Conservation (phyloP, 2,329 filamentous ascomycete genomes). For the Penicillium occitanis region DNA sequence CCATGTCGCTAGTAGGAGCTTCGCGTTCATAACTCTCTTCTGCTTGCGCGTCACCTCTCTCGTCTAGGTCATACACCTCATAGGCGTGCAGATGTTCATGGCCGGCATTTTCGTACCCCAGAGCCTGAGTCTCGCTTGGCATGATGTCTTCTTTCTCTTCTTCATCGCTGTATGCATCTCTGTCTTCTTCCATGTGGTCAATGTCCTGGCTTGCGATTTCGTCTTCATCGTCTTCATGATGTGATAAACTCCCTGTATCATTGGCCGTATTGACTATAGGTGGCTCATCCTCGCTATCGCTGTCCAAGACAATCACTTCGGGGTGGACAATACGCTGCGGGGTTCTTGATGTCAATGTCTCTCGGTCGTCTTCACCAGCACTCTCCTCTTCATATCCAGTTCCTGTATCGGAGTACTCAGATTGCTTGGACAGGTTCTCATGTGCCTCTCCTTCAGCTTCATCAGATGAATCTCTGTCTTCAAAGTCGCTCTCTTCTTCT, state of each 20-base stretch:
- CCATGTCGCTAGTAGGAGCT: not conserved
- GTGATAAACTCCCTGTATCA: not conserved
- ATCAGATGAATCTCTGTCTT: slow-evolving; percentile 23
- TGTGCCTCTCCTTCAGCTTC: slow-evolving; percentile 23
- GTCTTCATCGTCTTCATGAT: not conserved
- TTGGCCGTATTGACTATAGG: not conserved
- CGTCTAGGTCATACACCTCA: not conserved
- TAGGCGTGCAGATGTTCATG: not conserved
- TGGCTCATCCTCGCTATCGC: slow-evolving; percentile 43
- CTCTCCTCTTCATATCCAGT: slow-evolving; percentile 25
- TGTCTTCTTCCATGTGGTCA: slow-evolving; percentile 4
- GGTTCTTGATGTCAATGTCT: slow-evolving; percentile 14
- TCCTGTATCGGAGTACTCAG: slow-evolving; percentile 15
- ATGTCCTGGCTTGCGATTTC: not conserved
- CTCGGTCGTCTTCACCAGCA: slow-evolving; percentile 16
- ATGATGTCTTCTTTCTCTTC: slow-evolving; percentile 4
- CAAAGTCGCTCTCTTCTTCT: slow-evolving; percentile 23
- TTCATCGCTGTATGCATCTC: slow-evolving; percentile 3
- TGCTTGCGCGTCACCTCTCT: not conserved
- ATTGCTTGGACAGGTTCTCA: slow-evolving; percentile 16
- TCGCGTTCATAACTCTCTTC: slow-evolving; percentile 3
- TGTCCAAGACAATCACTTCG: slow-evolving; percentile 45
- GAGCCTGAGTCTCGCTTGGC: not conserved
- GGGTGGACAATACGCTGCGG: slow-evolving; percentile 25
- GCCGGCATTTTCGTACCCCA: not conserved